Percentiles rank a stretch among this genome's conserved stretches.
Evolutionary conservation across 2,329 filamentous ascomycete species (phyloP).

Genomic region (Lachnellula subtilissima): DNA sequence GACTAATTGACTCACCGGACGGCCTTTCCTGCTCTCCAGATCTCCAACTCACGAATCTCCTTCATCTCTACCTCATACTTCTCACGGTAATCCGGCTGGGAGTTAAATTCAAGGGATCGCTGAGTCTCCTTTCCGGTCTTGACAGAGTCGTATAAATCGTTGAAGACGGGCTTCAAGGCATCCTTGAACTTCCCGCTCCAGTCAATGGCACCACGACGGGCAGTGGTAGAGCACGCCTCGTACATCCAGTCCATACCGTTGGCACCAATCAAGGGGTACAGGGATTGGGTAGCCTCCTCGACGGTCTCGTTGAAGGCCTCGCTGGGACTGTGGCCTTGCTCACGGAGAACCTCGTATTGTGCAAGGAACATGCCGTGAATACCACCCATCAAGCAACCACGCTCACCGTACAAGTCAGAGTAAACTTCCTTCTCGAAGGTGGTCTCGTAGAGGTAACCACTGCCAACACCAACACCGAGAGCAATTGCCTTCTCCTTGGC

Average conservation of each 20-base stretch:
- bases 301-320: slow-evolving; percentile 99
- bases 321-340: slow-evolving; percentile 93
- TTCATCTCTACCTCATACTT: slow-evolving; percentile 98
- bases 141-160: slow-evolving; percentile 92
- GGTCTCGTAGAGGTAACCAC: slow-evolving; percentile 99
- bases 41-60: slow-evolving; percentile 96
- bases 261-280: slow-evolving; percentile 95
- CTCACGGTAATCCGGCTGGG: slow-evolving; percentile 91
- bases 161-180: slow-evolving; percentile 97
- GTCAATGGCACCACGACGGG: slow-evolving; percentile 96
- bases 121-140: slow-evolving; percentile 88
- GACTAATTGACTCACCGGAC: slow-evolving; percentile 60
- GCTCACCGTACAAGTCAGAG: slow-evolving; percentile 99
- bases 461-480: slow-evolving; percentile 93
- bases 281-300: slow-evolving; percentile 95
- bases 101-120: slow-evolving; percentile 96
- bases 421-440: slow-evolving; percentile 99
- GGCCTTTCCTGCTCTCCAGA: slow-evolving; percentile 98
- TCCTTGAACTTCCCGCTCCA: slow-evolving; percentile 98
- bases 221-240: slow-evolving; percentile 97
- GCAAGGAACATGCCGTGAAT: slow-evolving; percentile 99
- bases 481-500: slow-evolving; percentile 97
- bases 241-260: slow-evolving; percentile 99
- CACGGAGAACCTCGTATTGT: slow-evolving; percentile 99
- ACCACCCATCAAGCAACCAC: slow-evolving; percentile 98